These are phyloP conservation scores for Suhomyces taliae DNA, from an alignment of 1,139 yeast species.

Conservation along the genomic window DNA sequence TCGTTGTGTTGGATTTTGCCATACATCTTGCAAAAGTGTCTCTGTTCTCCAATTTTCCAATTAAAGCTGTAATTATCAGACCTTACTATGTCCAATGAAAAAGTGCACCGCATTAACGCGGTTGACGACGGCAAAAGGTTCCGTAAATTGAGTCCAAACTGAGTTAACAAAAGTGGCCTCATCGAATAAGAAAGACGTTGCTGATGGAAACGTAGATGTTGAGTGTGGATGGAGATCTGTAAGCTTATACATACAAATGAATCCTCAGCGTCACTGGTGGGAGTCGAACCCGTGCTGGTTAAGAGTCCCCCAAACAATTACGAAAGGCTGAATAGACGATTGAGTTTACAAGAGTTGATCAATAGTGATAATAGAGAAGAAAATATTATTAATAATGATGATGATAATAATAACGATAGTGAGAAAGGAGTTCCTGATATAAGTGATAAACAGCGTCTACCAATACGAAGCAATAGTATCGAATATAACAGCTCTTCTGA, in stretches of 20 bases:
- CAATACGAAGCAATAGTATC: not conserved
- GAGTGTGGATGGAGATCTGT: slow-evolving; percentile 7
- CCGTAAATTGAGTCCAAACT: not conserved
- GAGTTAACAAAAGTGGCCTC: not conserved
- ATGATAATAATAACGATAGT: too few species aligned
- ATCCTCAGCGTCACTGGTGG: slow-evolving; percentile 1
- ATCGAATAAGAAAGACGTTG: not conserved
- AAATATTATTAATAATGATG: not conserved
- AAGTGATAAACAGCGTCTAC: not conserved
- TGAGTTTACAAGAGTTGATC: not conserved
- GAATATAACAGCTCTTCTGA: slow-evolving; percentile 1
- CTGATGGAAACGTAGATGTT: slow-evolving; percentile 1
- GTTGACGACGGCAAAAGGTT: slow-evolving; percentile 3
- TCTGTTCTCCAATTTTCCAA: slow-evolving; percentile 9
- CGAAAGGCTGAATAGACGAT: not conserved
- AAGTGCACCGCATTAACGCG: slow-evolving; percentile 6
- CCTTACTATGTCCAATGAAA: slow-evolving; percentile 12
- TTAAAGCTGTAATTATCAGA: slow-evolving; percentile 9
- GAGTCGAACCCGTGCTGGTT: slow-evolving; percentile 7
- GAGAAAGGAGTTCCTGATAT: not conserved
- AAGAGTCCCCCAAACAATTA: slow-evolving; percentile 1
- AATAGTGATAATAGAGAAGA: not conserved
- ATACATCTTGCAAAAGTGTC: not conserved
- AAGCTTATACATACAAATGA: slow-evolving; percentile 6
- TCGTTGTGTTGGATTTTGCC: not conserved